Evolutionary conservation across 495 filamentous ascomycete genomes (phyloP), one percentile per base, ranked within the genome.

Genomic region (Cetradonia linearis): DNA sequence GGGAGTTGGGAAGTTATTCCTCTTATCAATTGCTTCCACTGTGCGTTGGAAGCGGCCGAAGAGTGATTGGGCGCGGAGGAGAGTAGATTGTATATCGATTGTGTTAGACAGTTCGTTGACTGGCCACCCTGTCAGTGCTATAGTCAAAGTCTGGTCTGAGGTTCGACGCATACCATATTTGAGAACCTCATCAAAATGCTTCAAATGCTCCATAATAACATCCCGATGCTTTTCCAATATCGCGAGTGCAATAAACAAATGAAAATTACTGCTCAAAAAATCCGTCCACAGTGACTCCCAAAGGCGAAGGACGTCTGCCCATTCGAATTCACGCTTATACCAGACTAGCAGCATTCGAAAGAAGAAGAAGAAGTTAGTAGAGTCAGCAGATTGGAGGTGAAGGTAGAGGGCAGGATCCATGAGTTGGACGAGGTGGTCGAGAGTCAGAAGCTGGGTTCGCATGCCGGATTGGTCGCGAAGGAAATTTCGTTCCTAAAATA

Each of bases 331-430:
- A 5, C 93, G 87, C 74, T 98, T 97, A 72, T 91, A 98, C 92
- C 92, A 97, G 23, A 98, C 93, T 0, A 98, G 77, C 28, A 98
- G 76, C 91, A 96, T 96, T 28, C 93, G 85, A 80, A 97, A 98
- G 78, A 97, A 97, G 77, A 98, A 98, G 72, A 98, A 98, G 73
- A 97, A 98, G 72, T 98, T 97, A 23, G 93, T 97, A 66, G 84
- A 89, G 63, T 97, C 94, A 28, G 91, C 89, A 9, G 79, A 83
- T 68, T 95, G 82, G 0, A 98, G 79, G 68, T 98, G 93, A 11
- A 88, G 74, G 67, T 96, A 97, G 42, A 98, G 82, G 67, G 90
- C 86, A 0, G 93, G 91, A 65, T 98, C 93, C 85, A 98, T 91
- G 55, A 98, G 86, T 67, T 94, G 90, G 14, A 96, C 88, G 2